Percentiles rank a stretch among this genome's conserved stretches.
Evolutionary conservation across 2,329 filamentous ascomycete genomes (phyloP).

Genomic region (Proliferodiscus dingleyae): DNA sequence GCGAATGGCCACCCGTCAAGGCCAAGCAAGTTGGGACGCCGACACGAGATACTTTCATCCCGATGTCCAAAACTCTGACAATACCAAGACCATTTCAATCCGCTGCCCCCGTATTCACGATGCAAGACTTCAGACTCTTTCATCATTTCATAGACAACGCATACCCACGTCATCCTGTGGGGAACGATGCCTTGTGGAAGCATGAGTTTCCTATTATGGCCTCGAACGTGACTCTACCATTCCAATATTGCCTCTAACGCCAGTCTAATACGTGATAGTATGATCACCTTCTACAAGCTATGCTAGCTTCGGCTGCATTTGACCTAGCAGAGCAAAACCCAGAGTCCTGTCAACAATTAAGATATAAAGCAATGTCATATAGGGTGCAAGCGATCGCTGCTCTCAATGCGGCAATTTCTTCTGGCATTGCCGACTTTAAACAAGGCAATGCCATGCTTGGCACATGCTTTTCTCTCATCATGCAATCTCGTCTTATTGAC

Average conservation of each 20-base stretch:
- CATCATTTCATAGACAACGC: conserved; percentile 59
- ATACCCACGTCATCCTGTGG: conserved; percentile 60
- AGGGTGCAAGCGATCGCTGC: conserved; percentile 60
- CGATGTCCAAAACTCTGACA: not conserved
- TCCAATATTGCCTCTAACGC: not conserved
- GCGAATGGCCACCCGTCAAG: conserved; percentile 53
- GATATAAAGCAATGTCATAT: conserved; percentile 54
- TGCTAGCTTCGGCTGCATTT: conserved; percentile 63
- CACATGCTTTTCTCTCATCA: conserved; percentile 54
- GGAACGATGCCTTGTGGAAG: conserved; percentile 62
- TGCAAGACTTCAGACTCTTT: conserved; percentile 64
- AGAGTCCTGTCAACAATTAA: conserved; percentile 37
- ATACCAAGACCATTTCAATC: conserved; percentile 28
- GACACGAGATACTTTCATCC: conserved; percentile 1
- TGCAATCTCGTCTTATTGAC: conserved; percentile 52
- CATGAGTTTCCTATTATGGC: conserved; percentile 64
- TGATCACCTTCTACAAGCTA: conserved; percentile 65
- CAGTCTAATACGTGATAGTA: conserved; percentile 38
- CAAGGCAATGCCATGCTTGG: conserved; percentile 57
- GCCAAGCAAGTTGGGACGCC: conserved; percentile 40
- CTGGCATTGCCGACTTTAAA: conserved; percentile 39
- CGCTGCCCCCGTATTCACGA: conserved; percentile 44
- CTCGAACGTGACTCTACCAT: conserved; percentile 47
- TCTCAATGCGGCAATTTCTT: conserved; percentile 35
- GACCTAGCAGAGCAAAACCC: conserved; percentile 41